phyloP scores from a whole-genome alignment of 1,284 basidiomycete genomes.

The Xerocomus amazonicus region DNA sequence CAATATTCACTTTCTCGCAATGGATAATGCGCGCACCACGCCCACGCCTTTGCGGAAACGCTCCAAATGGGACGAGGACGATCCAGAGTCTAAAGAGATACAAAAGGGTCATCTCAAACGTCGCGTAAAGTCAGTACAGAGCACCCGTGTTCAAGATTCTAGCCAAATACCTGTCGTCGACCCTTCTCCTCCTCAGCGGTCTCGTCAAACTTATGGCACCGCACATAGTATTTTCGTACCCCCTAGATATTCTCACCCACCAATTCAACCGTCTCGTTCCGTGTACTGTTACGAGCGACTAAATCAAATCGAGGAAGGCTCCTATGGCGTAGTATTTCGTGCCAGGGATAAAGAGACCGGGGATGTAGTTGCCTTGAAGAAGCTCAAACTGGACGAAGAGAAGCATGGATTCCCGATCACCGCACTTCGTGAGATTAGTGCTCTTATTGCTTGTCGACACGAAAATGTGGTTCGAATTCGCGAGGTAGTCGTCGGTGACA shows the following conservation, averaged over 20 bases:
- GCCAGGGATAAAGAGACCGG: constrained; percentile 92
- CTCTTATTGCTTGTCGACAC: constrained; percentile 88
- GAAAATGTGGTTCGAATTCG: constrained; percentile 94
- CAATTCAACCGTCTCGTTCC: constrained; percentile 78
- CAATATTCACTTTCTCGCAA: not conserved
- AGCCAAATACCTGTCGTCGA: constrained; percentile 15
- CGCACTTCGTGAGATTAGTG: constrained; percentile 90
- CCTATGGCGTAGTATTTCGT: constrained; percentile 96
- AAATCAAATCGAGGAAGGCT: constrained; percentile 99
- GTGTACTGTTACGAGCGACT: constrained; percentile 91
- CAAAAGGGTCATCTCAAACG: constrained; percentile 42
- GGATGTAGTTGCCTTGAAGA: constrained; percentile 95
- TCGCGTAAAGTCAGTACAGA: constrained; percentile 38
- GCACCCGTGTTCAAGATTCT: constrained; percentile 12
- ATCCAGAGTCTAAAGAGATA: constrained; percentile 38
- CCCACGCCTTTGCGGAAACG: constrained; percentile 58
- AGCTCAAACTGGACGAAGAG: constrained; percentile 97
- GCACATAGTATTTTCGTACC: constrained; percentile 69
- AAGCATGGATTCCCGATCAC: constrained; percentile 99
- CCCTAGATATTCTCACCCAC: constrained; percentile 69
- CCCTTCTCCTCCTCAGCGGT: constrained; percentile 14
- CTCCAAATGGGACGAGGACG: constrained; percentile 67
- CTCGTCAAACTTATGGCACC: constrained; percentile 15
- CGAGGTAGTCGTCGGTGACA: constrained; percentile 99
- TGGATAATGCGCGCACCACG: constrained; percentile 16